Percentiles rank a stretch among this genome's conserved stretches.
These are phyloP conservation scores for Podospora pseudocomata DNA, from an alignment of 495 filamentous ascomycete genomes.

Conservation along the genomic window DNA sequence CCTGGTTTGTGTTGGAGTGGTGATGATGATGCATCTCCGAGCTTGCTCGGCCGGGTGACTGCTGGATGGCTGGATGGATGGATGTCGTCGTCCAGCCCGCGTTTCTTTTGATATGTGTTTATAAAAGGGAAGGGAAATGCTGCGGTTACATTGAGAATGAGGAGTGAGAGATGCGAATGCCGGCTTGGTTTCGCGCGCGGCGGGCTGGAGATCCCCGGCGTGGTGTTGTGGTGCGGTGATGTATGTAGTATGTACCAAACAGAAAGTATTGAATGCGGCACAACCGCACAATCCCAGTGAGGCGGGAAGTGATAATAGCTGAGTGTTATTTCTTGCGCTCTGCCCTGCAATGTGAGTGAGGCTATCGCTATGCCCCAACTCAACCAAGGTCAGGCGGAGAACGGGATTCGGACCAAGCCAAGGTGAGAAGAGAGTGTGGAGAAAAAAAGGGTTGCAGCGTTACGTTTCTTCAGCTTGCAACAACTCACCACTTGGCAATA, in stretches of 20 bases:
- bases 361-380: not conserved
- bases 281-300: not conserved
- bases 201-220: not conserved
- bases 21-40: not conserved
- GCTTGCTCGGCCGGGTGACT: not conserved
- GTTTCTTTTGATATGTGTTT: not conserved
- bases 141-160: not conserved
- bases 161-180: not conserved
- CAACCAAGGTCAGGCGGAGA: not conserved
- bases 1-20: not conserved
- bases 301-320: not conserved
- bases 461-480: not conserved
- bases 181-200: not conserved
- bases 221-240: not conserved
- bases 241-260: not conserved
- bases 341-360: not conserved
- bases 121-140: not conserved
- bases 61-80: not conserved
- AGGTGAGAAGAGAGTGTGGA: not conserved
- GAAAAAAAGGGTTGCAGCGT: not conserved
- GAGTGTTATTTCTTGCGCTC: not conserved
- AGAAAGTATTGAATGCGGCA: not conserved
- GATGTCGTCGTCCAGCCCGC: not conserved
- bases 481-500: not conserved
- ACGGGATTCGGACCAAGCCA: not conserved